Evolutionary conservation across 768 basidiomycete species (phyloP).

Genomic region (Lepiota subincarnata): DNA sequence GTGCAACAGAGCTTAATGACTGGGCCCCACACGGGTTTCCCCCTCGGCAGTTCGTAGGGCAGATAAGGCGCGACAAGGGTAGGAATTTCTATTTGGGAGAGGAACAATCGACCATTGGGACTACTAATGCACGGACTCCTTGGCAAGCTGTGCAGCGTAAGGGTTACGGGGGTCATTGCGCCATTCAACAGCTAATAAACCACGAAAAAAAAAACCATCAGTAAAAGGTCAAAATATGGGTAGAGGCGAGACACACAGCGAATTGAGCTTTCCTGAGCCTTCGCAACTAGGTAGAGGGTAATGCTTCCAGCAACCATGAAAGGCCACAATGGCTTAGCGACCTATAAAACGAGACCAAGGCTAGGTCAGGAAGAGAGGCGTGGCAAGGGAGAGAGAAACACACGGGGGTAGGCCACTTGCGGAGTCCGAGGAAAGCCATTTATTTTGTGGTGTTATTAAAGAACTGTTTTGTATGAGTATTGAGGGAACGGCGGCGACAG

Average conservation of each 20-base stretch:
- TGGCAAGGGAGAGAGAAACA: constrained; percentile 27
- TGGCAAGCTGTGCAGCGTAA: constrained; percentile 73
- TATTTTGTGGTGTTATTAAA: constrained; percentile 16
- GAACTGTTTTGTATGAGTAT: not conserved
- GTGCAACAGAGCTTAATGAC: too few species aligned
- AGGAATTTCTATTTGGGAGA: too few species aligned
- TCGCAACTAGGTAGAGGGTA: constrained; percentile 63
- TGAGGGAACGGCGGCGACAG: not conserved
- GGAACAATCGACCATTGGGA: constrained; percentile 3
- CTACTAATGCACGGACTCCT: constrained; percentile 46
- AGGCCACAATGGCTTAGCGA: constrained; percentile 74
- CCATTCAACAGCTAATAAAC: constrained; percentile 52
- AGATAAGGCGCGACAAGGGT: too few species aligned
- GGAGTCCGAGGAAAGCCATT: constrained; percentile 77
- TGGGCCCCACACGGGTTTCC: too few species aligned
- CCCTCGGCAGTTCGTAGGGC: too few species aligned
- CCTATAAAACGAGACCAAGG: constrained; percentile 33
- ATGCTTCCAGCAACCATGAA: constrained; percentile 66
- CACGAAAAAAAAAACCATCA: constrained; percentile 12
- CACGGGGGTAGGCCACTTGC: constrained; percentile 79
- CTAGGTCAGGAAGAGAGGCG: constrained; percentile 7
- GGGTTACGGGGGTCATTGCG: constrained; percentile 80
- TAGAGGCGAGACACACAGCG: constrained; percentile 52
- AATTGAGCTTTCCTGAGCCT: constrained; percentile 65
- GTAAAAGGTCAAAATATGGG: not conserved